Evolutionary conservation across 208 protist species (phyloP).

Genomic region (Acanthamoeba triangularis): DNA sequence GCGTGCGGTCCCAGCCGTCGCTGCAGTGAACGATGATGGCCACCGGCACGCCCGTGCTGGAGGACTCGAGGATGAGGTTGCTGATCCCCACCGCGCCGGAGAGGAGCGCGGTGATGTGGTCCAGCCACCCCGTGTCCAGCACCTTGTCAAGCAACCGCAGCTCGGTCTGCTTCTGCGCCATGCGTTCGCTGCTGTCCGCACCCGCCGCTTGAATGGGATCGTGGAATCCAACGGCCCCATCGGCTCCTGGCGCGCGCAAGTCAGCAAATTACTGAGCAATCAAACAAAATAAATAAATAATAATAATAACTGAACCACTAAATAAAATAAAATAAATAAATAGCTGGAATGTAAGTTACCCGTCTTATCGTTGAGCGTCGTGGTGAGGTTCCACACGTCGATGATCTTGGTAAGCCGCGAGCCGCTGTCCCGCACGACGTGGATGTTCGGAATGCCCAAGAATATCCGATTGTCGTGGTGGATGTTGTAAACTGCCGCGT

Average conservation of each 20-base stretch:
- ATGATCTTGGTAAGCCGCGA: slow-evolving; percentile 35
- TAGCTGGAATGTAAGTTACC: neutral
- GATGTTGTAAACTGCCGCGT: slow-evolving; percentile 50
- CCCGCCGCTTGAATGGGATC: neutral
- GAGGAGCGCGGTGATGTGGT: slow-evolving; percentile 68
- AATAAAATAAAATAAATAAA: too few species aligned
- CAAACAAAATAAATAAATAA: neutral
- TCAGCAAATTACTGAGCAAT: too few species aligned
- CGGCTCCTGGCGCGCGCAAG: neutral
- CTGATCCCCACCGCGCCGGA: slow-evolving; percentile 20
- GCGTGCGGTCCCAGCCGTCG: slow-evolving; percentile 92
- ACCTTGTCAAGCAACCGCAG: slow-evolving; percentile 17
- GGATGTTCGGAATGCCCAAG: slow-evolving; percentile 69
- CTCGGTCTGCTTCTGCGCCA: slow-evolving; percentile 22
- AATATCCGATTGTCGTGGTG: slow-evolving; percentile 27
- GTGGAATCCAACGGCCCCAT: neutral
- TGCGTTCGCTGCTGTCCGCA: neutral
- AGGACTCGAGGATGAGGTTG: slow-evolving; percentile 73
- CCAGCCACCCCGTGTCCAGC: slow-evolving; percentile 52
- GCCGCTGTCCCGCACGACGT: slow-evolving; percentile 63
- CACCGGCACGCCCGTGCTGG: slow-evolving; percentile 51
- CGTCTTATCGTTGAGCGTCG: neutral
- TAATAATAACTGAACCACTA: too few species aligned
- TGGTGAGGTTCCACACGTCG: slow-evolving; percentile 58
- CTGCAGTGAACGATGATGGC: slow-evolving; percentile 70